A percentile compares a stretch with the other conserved stretches of the same genome.
These are phyloP conservation scores for Alnus rubra DNA, from an alignment of 306 rosid genomes.

Conservation along the genomic window DNA sequence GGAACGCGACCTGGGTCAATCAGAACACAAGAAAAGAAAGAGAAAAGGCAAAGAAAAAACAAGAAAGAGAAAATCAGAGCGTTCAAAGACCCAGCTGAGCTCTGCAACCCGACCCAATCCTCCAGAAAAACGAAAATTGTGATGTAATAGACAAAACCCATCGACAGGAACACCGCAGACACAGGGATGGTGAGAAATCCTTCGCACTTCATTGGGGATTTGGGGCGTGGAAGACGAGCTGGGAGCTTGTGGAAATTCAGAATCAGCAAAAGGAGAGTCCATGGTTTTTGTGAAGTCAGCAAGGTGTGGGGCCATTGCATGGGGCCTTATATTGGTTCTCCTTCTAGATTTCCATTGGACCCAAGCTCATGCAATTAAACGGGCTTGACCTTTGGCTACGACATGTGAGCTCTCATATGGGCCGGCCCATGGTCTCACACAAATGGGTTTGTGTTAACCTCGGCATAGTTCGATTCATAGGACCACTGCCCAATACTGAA, in stretches of 20 bases:
- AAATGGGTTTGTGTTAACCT: background rate
- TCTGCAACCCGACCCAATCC: slow-evolving; percentile 66
- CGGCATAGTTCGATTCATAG: background rate
- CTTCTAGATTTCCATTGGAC: background rate
- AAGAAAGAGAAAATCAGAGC: slow-evolving; percentile 51
- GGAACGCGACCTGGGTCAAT: slow-evolving; percentile 77
- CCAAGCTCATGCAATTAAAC: background rate
- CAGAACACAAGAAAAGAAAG: slow-evolving; percentile 70
- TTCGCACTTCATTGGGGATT: slow-evolving; percentile 35
- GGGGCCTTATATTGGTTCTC: background rate
- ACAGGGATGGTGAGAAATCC: slow-evolving; percentile 60
- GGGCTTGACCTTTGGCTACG: too few relatives aligned
- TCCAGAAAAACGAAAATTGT: slow-evolving; percentile 71
- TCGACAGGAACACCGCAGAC: slow-evolving; percentile 46
- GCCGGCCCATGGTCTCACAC: background rate
- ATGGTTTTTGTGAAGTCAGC: background rate
- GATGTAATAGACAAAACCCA: slow-evolving; percentile 53
- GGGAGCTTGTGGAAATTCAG: background rate
- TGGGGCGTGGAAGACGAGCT: background rate
- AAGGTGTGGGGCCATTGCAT: background rate
- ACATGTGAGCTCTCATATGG: background rate
- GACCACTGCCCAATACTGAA: too few relatives aligned
- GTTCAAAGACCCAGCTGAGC: slow-evolving; percentile 66
- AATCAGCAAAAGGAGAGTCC: background rate
- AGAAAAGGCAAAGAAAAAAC: slow-evolving; percentile 58